Conservation (phyloP, 495 filamentous ascomycete species). For the Glutinoglossum americanum region DNA sequence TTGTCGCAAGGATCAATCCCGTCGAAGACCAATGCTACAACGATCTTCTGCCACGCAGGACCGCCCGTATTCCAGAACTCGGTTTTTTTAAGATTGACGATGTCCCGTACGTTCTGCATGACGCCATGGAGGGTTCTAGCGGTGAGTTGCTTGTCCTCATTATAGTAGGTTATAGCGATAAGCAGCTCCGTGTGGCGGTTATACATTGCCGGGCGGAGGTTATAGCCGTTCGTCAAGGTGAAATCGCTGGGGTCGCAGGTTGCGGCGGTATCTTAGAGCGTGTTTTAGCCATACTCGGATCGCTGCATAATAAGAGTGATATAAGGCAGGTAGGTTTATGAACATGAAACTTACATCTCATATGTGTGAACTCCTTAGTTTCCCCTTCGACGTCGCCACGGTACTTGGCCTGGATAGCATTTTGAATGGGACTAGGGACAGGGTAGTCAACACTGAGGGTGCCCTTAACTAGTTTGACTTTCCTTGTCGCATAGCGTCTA, state of each 20-base stretch:
- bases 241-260: constrained; percentile 98
- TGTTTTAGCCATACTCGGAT: background rate
- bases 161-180: constrained; percentile 97
- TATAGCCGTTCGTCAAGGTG: constrained; percentile 98
- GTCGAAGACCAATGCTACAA: constrained; percentile 92
- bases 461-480: constrained; percentile 91
- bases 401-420: constrained; percentile 87
- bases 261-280: constrained; percentile 70
- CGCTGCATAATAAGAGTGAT: background rate
- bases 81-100: constrained; percentile 94
- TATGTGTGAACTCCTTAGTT: constrained; percentile 95
- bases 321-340: background rate
- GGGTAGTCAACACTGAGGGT: constrained; percentile 94
- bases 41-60: constrained; percentile 98
- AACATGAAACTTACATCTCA: constrained; percentile 48
- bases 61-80: constrained; percentile 99
- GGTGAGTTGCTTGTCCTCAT: constrained; percentile 90
- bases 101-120: constrained; percentile 97
- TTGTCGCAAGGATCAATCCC: constrained; percentile 97
- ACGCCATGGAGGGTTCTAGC: constrained; percentile 87
- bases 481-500: constrained; percentile 82
- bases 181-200: constrained; percentile 94
- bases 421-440: constrained; percentile 90
- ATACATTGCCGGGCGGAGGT: constrained; percentile 94
- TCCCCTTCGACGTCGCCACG: constrained; percentile 70